Base-by-base conservation (phyloP, 2,329 filamentous ascomycete species). In the Nothopassalora personata region DNA sequence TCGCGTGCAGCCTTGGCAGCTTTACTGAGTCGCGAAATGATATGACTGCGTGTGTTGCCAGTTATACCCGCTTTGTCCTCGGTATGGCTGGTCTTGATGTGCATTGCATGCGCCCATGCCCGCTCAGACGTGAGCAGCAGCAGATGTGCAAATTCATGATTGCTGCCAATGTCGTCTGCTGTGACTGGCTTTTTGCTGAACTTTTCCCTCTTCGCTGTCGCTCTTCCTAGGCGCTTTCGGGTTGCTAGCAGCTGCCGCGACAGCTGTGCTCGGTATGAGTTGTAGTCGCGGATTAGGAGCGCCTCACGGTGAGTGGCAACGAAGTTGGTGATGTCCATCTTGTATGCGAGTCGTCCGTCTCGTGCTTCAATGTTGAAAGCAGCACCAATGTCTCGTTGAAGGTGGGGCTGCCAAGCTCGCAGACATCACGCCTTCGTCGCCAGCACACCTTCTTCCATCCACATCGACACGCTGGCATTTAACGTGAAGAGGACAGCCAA, bases 71-170 rank as follows among this genome's bases (percentile, higher is more conserved):
- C 79, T 61, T 87, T 86, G 67, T 94, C 90, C 67, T 89, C 83
- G 43, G 89, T 84, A 72, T 95, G 90, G 19, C 85, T 80, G 4
- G 90, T 84, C 76, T 96, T 97, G 82, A 97, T 91, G 72, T 89
- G 86, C 91, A 97, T 95, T 59, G 92, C 93, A 74, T 96, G 88
- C 39, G 94, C 93, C 90, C 91, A 97, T 54, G 92, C 90, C 64
- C 94, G 85, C 78, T 99, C 94, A 61, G 92, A 86, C 43, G 86
- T 89, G 70, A 97, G 85, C 58, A 99, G 81, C 33, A 93, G 80
- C n/a, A 97, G 80, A 66, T 88, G 82, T 52, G 87, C 83, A 68
- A 85, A 97, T 89, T 90, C 89, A 74, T 85, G 80, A 75, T 91
- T 90, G 63, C 82, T 80, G 36, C 81, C 83, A 68, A 97, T 82